phyloP scores from a whole-genome alignment of 1,139 yeast genomes.

The Saccharomycopsis phalli region DNA sequence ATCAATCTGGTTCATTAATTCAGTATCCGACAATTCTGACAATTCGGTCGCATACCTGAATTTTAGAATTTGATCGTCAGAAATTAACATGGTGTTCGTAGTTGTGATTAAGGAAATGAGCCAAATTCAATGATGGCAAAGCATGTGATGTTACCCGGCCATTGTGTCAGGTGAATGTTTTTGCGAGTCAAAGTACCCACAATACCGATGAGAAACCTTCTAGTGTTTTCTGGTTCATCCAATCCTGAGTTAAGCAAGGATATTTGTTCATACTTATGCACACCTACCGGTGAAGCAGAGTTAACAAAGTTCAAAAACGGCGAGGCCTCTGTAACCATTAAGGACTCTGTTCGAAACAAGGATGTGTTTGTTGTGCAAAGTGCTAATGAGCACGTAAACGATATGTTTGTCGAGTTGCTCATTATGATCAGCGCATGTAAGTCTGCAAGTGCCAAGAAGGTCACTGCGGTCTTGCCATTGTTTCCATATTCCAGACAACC shows the following conservation, averaged over 20 bases:
- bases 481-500: constrained; percentile 97
- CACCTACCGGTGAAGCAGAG: constrained; percentile 50
- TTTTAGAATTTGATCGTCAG: neutral
- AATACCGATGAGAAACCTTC: constrained; percentile 56
- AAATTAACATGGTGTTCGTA: neutral
- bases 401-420: constrained; percentile 77
- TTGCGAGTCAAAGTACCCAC: constrained; percentile 1
- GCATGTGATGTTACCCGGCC: no score
- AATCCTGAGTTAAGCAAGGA: constrained; percentile 55
- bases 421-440: constrained; percentile 92
- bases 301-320: constrained; percentile 68
- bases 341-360: constrained; percentile 84
- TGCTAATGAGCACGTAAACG: constrained; percentile 88
- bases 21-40: constrained; percentile 5
- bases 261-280: constrained; percentile 55
- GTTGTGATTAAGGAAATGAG: no score
- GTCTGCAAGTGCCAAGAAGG: constrained; percentile 87
- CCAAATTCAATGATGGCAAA: no score
- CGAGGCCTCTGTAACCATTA: constrained; percentile 78
- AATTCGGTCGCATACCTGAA: constrained; percentile 13
- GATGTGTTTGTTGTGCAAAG: constrained; percentile 68
- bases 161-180: neutral
- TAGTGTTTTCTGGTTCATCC: constrained; percentile 71
- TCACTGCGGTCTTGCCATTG: constrained; percentile 89
- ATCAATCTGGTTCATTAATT: constrained; percentile 6